Evolutionary conservation across 2,329 filamentous ascomycete species (phyloP), one percentile per base, ranked within the genome.

Genomic region (Talaromyces sp.): DNA sequence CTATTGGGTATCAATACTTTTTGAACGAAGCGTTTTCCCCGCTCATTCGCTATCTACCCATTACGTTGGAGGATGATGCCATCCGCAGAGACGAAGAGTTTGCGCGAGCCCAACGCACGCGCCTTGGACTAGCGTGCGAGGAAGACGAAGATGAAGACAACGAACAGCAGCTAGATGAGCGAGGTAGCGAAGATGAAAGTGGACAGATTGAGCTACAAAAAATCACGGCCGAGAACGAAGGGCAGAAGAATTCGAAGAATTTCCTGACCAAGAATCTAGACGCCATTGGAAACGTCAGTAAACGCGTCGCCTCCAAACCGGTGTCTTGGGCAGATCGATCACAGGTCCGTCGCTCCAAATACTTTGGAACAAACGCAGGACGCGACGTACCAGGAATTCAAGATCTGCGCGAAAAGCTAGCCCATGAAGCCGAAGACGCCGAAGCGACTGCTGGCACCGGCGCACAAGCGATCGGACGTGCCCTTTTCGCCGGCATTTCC

Each of bases 51-150:
- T 96, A 96, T 70, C 80, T 99, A 3, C 95, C 95, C 0, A 96
- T 98, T 65, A 98, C 94, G 0, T 87, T 98, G 60, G 95, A 99
- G 73, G 95, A 98, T 65, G 94, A 97, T 71, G 95, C 95, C 2
- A 91, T 95, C 0, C 80, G 91, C n/a, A 88, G 94, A 6, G 95
- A 99, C 67, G 87, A 94, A 70, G 91, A 90, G 44, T 99, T 98
- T 72, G 89, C 92, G 68, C 83, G 89, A 54, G 89, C 88, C 3
- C 92, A 96, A 72, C 87, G 88, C 61, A 82, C 81, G 27, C 87
- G 89, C 8, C 84, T 93, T 61, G 87, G 88, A 0, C 74, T 90
- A 10, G 73, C 74, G 40, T 81, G 82, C 0, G 78, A 84, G 0
- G 82, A 84, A 2, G 82, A 83, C 4, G 80, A 83, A 3, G 74